phyloP scores from a whole-genome alignment of 805 yeast genomes.

The Cyberlindnera subsufficiens region DNA sequence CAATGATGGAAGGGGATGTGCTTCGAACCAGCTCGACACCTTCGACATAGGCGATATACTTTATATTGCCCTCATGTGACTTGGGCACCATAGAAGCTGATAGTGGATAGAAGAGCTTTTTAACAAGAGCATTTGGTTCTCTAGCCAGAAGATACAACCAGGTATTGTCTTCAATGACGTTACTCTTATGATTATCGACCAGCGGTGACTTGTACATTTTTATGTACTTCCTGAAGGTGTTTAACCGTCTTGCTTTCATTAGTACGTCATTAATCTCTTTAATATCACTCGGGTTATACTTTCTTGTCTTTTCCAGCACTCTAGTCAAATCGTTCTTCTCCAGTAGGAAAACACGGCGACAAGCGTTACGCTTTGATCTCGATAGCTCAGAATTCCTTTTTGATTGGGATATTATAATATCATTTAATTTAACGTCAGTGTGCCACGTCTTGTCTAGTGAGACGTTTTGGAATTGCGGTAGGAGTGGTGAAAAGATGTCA shows the following conservation, averaged over 20 bases:
- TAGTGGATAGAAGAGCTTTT: not conserved
- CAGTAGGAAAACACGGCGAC: not conserved
- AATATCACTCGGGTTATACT: not conserved
- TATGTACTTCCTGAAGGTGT: not conserved
- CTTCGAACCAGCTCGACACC: not conserved
- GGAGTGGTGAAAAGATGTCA: not conserved
- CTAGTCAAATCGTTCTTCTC: not conserved
- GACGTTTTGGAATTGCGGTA: not conserved
- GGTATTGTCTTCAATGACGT: not conserved
- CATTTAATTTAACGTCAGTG: not conserved
- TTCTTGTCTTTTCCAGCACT: not conserved
- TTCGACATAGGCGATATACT: not conserved
- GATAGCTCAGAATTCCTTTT: not conserved
- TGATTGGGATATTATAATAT: not conserved
- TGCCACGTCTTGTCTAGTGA: not conserved
- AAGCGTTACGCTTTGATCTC: not conserved
- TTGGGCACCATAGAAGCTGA: not conserved
- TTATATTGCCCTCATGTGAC: not conserved
- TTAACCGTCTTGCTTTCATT: no score
- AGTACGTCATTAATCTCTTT: not conserved
- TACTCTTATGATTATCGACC: not conserved
- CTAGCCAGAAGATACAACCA: not conserved
- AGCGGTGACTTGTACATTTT: not conserved
- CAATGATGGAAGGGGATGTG: not conserved
- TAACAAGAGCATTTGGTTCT: not conserved